phyloP scores from a whole-genome alignment of 805 yeast species.

The Nematodospora valgi region DNA sequence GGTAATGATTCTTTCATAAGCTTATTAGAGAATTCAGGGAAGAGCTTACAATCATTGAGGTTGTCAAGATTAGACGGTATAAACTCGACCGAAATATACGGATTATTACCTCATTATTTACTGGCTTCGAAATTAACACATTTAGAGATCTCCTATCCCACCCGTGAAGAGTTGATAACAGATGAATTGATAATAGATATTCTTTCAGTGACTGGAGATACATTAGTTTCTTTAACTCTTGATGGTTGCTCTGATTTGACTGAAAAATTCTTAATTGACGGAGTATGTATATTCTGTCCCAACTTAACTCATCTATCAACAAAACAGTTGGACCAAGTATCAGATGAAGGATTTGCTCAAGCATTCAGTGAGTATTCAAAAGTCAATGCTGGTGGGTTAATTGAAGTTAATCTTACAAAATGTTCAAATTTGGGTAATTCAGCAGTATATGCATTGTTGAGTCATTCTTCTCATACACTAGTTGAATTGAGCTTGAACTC shows the following conservation, averaged over 20 bases:
- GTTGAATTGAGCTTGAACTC: constrained; percentile 75
- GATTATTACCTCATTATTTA: constrained; percentile 62
- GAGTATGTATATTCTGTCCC: constrained; percentile 56
- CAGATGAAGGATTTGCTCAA: constrained; percentile 61
- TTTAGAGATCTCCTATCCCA: constrained; percentile 68
- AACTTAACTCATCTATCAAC: constrained; percentile 58
- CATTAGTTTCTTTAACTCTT: constrained; percentile 53
- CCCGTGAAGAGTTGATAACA: constrained; percentile 57
- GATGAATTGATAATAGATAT: constrained; percentile 66
- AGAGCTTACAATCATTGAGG: constrained; percentile 51
- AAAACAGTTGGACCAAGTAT: constrained; percentile 56
- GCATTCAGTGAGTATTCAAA: constrained; percentile 55
- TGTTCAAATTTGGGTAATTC: constrained; percentile 64
- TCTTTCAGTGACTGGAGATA: constrained; percentile 58
- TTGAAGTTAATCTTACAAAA: constrained; percentile 57
- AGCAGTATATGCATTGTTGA: constrained; percentile 55
- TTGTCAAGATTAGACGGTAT: constrained; percentile 74
- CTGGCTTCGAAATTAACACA: constrained; percentile 42
- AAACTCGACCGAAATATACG: constrained; percentile 52
- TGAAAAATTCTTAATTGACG: constrained; percentile 56
- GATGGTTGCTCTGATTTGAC: constrained; percentile 76
- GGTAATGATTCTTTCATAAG: constrained; percentile 60
- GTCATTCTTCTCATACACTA: constrained; percentile 62
- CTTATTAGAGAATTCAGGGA: constrained; percentile 56
- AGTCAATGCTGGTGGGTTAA: constrained; percentile 52